Conservation (phyloP, 78 protist genomes). For the Acrasis kona region DNA sequence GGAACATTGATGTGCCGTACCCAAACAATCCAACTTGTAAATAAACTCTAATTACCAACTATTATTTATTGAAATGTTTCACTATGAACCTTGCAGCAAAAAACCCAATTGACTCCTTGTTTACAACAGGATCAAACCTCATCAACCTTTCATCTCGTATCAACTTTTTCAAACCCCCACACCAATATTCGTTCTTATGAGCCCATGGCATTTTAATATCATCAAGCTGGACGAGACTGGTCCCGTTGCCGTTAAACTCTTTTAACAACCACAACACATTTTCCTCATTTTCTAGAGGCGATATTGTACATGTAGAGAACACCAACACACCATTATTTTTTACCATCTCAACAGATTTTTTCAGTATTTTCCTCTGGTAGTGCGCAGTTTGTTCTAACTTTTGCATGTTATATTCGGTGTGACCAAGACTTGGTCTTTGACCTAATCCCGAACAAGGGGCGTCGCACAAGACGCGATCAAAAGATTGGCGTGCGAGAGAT, state of each 20-base stretch:
- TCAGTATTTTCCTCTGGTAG: conserved; percentile 8
- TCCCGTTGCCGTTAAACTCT: neutral
- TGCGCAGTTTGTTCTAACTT: neutral
- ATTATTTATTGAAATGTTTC: neutral
- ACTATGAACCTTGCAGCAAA: conserved; percentile 20
- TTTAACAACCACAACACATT: neutral
- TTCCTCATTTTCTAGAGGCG: conserved; percentile 20
- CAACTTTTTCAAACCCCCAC: neutral
- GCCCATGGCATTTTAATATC: neutral
- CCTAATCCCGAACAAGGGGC: conserved; percentile 52
- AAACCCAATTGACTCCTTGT: conserved; percentile 6
- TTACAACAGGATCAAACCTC: conserved; percentile 10
- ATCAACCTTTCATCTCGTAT: neutral
- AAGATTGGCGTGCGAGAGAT: neutral
- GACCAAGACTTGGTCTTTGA: conserved; percentile 20
- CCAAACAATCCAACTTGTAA: too few relatives aligned
- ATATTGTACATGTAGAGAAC: conserved; percentile 45
- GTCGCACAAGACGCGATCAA: conserved; percentile 26
- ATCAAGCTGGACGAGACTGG: neutral
- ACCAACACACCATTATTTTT: conserved; percentile 24
- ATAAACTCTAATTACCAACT: too few relatives aligned
- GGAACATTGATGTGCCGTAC: too few relatives aligned
- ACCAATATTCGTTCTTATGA: neutral
- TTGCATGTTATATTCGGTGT: neutral
- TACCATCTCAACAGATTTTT: neutral